phyloP scores from a whole-genome alignment of 306 rosid genomes.

The Trifolium pratense region DNA sequence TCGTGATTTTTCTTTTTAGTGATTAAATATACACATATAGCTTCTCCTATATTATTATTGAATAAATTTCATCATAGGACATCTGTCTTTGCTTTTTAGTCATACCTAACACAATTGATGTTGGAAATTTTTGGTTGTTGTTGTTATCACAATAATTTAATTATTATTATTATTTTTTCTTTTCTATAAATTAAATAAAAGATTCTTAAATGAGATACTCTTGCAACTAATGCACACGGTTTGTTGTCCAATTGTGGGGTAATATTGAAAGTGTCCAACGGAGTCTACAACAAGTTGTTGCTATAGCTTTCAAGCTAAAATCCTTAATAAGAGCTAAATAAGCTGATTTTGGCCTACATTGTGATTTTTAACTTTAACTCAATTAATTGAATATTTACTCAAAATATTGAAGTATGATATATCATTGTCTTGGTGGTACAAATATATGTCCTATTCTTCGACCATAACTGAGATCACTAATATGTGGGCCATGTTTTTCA shows the following conservation, averaged over 20 bases:
- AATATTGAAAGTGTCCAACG: conserved; percentile 26
- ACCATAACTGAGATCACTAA: conserved; percentile 27
- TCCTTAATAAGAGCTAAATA: conserved; percentile 22
- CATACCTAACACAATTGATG: conserved; percentile 22
- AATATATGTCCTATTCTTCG: conserved; percentile 26
- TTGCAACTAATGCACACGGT: conserved; percentile 43
- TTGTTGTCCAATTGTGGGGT: conserved; percentile 46
- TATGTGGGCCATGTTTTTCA: conserved; percentile 40
- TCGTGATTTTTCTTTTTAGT: neutral
- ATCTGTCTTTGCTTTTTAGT: conserved; percentile 20
- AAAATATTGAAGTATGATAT: conserved; percentile 21
- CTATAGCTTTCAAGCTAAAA: conserved; percentile 7
- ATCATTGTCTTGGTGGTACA: conserved; percentile 37
- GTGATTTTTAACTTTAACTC: conserved; percentile 40
- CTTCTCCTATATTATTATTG: neutral
- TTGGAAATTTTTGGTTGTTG: conserved; percentile 11
- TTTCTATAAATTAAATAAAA: neutral
- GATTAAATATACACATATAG: neutral
- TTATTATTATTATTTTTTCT: neutral
- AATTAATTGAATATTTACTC: conserved; percentile 31
- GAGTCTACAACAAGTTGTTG: conserved; percentile 45
- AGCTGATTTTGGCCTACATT: conserved; percentile 29
- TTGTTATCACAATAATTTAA: neutral
- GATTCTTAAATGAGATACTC: conserved; percentile 46
- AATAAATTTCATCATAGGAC: neutral